Evolutionary conservation across 768 basidiomycete genomes (phyloP).

Genomic region (Peribolospora baueri): DNA sequence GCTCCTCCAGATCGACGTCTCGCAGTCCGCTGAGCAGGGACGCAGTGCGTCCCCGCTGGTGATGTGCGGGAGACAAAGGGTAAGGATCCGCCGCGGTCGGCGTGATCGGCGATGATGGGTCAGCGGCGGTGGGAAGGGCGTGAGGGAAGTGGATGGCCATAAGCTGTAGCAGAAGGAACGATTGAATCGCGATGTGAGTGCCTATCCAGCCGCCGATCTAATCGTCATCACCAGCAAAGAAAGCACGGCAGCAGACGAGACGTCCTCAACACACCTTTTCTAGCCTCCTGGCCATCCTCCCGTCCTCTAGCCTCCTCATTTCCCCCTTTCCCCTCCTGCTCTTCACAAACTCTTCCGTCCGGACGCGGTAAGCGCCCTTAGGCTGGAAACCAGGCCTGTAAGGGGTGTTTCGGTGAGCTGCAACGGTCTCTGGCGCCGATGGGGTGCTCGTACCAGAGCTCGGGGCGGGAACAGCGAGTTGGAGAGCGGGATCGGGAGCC

Average conservation of each 20-base stretch:
- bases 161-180: slow-evolving; percentile 15
- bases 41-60: too few species aligned
- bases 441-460: too few species aligned
- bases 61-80: too few species aligned
- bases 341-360: slow-evolving; percentile 58
- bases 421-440: too few species aligned
- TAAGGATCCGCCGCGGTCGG: neutral
- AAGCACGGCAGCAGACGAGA: neutral
- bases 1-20: too few species aligned
- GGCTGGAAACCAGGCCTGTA: slow-evolving; percentile 90
- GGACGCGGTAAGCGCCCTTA: slow-evolving; percentile 48
- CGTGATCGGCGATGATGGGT: neutral
- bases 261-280: slow-evolving; percentile 45
- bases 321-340: slow-evolving; percentile 19
- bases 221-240: slow-evolving; percentile 13
- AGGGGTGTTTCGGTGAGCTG: slow-evolving; percentile 11
- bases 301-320: slow-evolving; percentile 44
- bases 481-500: too few species aligned
- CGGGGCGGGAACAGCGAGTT: too few species aligned
- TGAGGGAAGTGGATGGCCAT: slow-evolving; percentile 27
- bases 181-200: neutral
- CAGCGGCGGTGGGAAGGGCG: slow-evolving; percentile 2
- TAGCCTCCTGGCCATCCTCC: slow-evolving; percentile 58
- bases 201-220: neutral
- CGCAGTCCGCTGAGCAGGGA: too few species aligned